A percentile compares a stretch with the other conserved stretches of the same genome.
These are phyloP conservation scores for Leccinum obscurum DNA, from an alignment of 768 basidiomycete species.

Conservation along the genomic window DNA sequence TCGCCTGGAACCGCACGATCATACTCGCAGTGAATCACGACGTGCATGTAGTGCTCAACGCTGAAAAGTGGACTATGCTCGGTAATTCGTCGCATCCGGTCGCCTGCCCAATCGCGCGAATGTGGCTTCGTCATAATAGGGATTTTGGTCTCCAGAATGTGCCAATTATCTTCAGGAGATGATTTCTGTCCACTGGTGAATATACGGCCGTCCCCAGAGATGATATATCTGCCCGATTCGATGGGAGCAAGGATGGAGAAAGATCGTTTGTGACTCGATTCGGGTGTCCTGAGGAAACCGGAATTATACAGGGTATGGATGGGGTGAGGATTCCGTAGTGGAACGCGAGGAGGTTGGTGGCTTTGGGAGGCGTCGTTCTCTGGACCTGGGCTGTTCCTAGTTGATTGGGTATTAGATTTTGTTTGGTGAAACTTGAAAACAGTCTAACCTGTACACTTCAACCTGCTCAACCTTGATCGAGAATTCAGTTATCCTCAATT, in stretches of 20 bases:
- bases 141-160: slow-evolving; percentile 26
- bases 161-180: slow-evolving; percentile 24
- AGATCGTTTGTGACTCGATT: slow-evolving; percentile 31
- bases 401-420: slow-evolving; percentile 9
- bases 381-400: slow-evolving; percentile 43
- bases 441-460: slow-evolving; percentile 64
- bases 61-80: slow-evolving; percentile 54
- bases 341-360: slow-evolving; percentile 63
- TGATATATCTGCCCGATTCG: slow-evolving; percentile 47
- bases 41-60: slow-evolving; percentile 52
- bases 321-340: slow-evolving; percentile 57
- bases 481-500: slow-evolving; percentile 57
- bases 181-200: slow-evolving; percentile 38
- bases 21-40: slow-evolving; percentile 60
- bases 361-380: slow-evolving; percentile 45
- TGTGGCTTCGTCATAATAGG: slow-evolving; percentile 18
- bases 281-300: slow-evolving; percentile 37
- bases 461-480: slow-evolving; percentile 58
- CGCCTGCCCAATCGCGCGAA: slow-evolving; percentile 32
- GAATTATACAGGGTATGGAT: slow-evolving; percentile 46
- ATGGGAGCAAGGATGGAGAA: slow-evolving; percentile 51
- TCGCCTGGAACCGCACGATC: slow-evolving; percentile 40
- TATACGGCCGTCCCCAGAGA: slow-evolving; percentile 51
- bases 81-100: slow-evolving; percentile 41
- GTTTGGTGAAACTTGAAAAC: neutral